These are phyloP conservation scores for Capsicum chinense DNA, from an alignment of 257 asterid genomes.

Conservation along the genomic window DNA sequence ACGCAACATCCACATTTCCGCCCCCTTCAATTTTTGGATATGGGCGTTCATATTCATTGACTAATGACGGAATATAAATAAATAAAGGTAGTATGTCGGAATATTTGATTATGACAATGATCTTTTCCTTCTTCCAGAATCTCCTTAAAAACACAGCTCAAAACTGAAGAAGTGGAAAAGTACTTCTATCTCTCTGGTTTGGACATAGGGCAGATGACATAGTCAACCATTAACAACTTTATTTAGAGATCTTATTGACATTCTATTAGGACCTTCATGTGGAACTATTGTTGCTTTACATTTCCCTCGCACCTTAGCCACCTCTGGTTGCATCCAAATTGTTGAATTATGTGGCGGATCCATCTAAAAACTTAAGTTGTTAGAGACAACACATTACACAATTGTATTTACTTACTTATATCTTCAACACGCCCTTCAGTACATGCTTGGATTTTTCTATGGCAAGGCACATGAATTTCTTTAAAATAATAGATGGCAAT, in stretches of 20 bases:
- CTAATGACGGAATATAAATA: background rate
- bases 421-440: background rate
- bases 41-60: background rate
- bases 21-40: too few species aligned
- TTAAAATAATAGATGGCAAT: background rate
- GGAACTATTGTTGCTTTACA: background rate
- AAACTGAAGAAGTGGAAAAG: background rate
- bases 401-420: constrained; percentile 1
- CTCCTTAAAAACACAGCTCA: background rate
- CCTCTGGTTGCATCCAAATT: background rate
- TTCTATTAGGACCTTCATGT: background rate
- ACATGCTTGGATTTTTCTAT: background rate
- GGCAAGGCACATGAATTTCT: background rate
- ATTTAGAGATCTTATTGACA: background rate
- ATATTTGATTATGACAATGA: background rate
- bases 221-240: background rate
- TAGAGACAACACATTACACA: background rate
- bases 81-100: background rate
- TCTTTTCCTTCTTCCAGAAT: background rate
- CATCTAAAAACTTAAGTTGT: background rate
- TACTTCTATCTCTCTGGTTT: background rate
- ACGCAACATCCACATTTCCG: too few species aligned
- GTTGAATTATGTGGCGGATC: background rate
- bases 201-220: background rate
- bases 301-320: background rate